Base-by-base conservation (phyloP, 2,329 filamentous ascomycete species). In the Penicillium concentricum region DNA sequence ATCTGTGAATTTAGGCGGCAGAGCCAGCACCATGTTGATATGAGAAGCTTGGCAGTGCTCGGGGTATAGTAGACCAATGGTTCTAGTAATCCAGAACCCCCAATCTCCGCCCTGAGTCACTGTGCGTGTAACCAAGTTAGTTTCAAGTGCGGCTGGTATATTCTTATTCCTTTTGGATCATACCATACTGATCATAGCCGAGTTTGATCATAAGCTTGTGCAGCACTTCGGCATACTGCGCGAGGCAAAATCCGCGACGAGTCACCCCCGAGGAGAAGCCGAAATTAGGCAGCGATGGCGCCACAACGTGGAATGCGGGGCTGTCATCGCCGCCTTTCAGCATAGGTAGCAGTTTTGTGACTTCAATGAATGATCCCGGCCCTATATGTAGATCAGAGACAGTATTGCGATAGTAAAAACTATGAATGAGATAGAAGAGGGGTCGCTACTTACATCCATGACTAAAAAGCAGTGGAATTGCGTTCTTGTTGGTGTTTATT, bases 171-270 rank as follows among this genome's bases (percentile, higher is more conserved):
- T 16, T 20, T 15, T 15, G 26, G 5, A 5, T 9, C 52, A 39
- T 59, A 76, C 76, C 80, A 59, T 87, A 89, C 69, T 84, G 75
- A 2, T 78, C 61, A 67, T 89, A 91, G 0, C 87, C 87, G 2
- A 91, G 79, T 32, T 81, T 80, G 4, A 82, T 72, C 88, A 92
- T 91, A 5, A 91, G 74, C 50, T 84, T 85, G 69, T 91, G 83
- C 62, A 84, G 76, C 0, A 79, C 81, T 69, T 90, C 84, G 2
- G 86, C 85, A 65, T 88, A 87, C 61, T 88, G 82, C n/a, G 75
- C 75, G 16, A 84, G 66, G 3, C 78, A 80, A 60, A 88, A 88
- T 0, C 85, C 85, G 37, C 63, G 60, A 20, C 50, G 54, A 45
- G 56, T 64, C 6, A 67, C 76, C 72, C 69, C 83, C 76, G 63